Evolutionary conservation across 2,329 filamentous ascomycete genomes (phyloP).

Genomic region (Anisogramma anomala): DNA sequence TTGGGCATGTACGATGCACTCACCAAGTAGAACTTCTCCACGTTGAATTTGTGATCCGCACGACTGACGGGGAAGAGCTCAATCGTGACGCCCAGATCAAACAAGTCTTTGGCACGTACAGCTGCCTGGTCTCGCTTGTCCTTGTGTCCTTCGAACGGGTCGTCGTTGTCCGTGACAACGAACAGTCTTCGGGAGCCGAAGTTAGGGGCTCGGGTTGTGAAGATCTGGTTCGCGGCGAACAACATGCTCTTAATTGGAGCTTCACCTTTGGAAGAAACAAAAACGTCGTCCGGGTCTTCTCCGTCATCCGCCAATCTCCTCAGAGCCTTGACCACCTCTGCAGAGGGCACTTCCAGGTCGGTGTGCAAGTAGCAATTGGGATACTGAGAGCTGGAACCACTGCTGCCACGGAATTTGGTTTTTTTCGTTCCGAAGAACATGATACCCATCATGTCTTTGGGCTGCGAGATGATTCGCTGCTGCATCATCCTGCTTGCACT

Average conservation of each 20-base stretch:
- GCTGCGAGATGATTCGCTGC: constrained; percentile 93
- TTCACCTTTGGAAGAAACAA: constrained; percentile 56
- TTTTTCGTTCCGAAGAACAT: constrained; percentile 81
- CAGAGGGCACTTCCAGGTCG: constrained; percentile 78
- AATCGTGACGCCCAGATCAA: constrained; percentile 83
- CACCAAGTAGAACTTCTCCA: constrained; percentile 85
- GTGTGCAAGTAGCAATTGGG: constrained; percentile 87
- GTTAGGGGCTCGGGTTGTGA: constrained; percentile 88
- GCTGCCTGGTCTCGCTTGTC: constrained; percentile 62
- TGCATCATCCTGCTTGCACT: constrained; percentile 94
- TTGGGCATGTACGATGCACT: constrained; percentile 16
- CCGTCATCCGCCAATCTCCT: constrained; percentile 68
- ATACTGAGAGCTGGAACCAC: constrained; percentile 53
- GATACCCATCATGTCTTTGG: constrained; percentile 94
- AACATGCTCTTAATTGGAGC: constrained; percentile 80
- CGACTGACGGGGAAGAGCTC: constrained; percentile 85
- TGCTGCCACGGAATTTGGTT: constrained; percentile 64
- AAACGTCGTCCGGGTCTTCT: constrained; percentile 55
- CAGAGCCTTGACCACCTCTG: constrained; percentile 72
- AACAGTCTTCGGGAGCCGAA: constrained; percentile 91
- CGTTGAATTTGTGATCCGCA: constrained; percentile 59
- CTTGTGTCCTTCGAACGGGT: constrained; percentile 67
- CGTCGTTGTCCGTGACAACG: constrained; percentile 87
- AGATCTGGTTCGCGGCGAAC: constrained; percentile 92
- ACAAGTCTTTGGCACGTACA: constrained; percentile 85